Base-by-base conservation (phyloP, 495 filamentous ascomycete species). In the Tuber borchii region DNA sequence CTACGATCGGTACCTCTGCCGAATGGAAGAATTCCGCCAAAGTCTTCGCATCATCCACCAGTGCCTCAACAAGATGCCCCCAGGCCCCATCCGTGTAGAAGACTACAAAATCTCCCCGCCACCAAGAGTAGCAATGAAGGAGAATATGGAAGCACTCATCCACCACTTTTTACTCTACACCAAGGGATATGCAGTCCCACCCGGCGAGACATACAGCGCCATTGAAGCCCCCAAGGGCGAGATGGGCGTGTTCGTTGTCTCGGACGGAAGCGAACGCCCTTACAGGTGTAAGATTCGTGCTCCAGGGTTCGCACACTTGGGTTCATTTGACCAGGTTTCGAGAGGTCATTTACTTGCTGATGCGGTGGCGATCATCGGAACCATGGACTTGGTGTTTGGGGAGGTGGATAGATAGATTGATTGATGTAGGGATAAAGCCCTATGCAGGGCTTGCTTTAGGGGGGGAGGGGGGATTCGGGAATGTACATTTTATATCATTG, bases 21-120 rank as follows among this genome's bases (percentile, higher is more conserved):
- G 95, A 82, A 99, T 99, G 95, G 96, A 99, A 85, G 95, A 99
- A 85, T 98, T 99, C 90, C 89, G 95, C 74, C 96, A 99, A 84
- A 94, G 91, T 34, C 92, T 99, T 73, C 91, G 95, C 80, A 98
- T 99, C 86, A 97, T 99, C 83, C 91, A 97, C 87, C 95, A 99
- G 87, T 98, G 96, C 85, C 86, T 99, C 75, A 98, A 99, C 88
- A 92, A 97, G 88, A 99, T 99, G 93, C 95, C 96, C 26, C 87
- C 93, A 45, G 95, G 95, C 37, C 95, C 95, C 37, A 89, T 98
- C 82, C 90, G 93, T 74, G 94, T 97, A 56, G 95, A 99, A 85
- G 95, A 99, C 86, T 99, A 97, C 88, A 99, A 99, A 88, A 90
- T 99, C 84, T 91, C 92, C n/a, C 95, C 95, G 14, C 95, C 95